phyloP scores from a whole-genome alignment of 78 protist genomes.

The Dictyostelium discoideum region DNA sequence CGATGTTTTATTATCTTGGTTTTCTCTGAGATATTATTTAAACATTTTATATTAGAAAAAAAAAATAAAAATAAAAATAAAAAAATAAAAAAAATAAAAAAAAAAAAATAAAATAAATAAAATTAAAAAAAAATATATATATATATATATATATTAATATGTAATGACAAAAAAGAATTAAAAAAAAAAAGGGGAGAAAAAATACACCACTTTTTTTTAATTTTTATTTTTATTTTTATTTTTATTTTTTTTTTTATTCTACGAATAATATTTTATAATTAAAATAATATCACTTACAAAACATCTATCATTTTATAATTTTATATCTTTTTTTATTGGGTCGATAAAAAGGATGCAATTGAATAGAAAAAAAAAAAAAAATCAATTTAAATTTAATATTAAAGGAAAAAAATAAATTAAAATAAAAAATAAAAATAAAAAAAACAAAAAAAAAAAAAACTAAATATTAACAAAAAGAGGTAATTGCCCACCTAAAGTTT shows the following conservation, averaged over 20 bases:
- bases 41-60: background rate
- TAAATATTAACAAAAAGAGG: background rate
- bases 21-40: background rate
- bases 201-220: too few relatives aligned
- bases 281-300: background rate
- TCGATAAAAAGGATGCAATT: background rate
- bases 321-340: background rate
- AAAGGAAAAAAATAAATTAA: background rate
- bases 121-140: background rate
- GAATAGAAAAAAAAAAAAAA: background rate
- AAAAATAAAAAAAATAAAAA: background rate
- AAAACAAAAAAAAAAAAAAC: background rate
- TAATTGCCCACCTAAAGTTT: background rate
- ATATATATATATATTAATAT: background rate
- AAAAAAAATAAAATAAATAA: background rate
- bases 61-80: background rate
- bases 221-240: too few relatives aligned
- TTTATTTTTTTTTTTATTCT: too few relatives aligned
- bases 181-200: background rate
- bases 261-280: too few relatives aligned
- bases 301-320: background rate
- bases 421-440: too few relatives aligned
- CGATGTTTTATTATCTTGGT: background rate
- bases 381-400: too few relatives aligned
- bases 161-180: background rate